Evolutionary conservation across 78 protist genomes (phyloP).

Genomic region (Planoprotostelium fungivorum): DNA sequence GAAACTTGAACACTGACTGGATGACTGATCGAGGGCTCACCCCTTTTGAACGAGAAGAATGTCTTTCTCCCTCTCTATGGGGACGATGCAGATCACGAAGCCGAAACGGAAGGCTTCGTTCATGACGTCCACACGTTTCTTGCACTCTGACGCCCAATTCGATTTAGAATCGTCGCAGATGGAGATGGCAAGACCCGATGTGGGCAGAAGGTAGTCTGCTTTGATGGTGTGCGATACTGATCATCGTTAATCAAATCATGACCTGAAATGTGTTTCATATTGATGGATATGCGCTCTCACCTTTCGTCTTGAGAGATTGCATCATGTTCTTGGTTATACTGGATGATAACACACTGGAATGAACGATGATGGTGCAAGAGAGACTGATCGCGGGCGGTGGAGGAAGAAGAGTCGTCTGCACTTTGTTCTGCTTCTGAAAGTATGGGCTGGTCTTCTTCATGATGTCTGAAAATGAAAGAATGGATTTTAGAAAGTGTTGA

Average conservation of each 20-base stretch:
- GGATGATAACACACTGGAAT: not conserved
- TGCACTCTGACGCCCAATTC: not conserved
- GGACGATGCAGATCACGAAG: too few relatives aligned
- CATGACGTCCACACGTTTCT: not conserved
- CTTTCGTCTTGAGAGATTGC: not conserved
- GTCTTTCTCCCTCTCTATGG: too few relatives aligned
- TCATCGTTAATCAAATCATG: not conserved
- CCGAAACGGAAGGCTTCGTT: not conserved
- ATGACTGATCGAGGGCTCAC: too few relatives aligned
- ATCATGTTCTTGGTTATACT: not conserved
- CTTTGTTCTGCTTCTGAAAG: too few relatives aligned
- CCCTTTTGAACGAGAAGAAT: too few relatives aligned
- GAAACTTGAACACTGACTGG: too few relatives aligned
- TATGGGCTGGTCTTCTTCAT: too few relatives aligned
- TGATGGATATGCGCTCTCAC: not conserved
- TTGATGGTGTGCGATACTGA: not conserved
- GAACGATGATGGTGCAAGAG: not conserved
- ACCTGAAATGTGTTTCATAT: not conserved
- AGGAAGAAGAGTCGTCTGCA: too few relatives aligned
- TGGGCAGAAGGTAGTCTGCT: not conserved
- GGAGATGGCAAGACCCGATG: not conserved
- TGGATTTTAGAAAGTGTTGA: not conserved
- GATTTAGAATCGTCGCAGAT: not conserved
- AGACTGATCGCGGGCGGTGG: not conserved
- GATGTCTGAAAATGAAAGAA: not conserved